Conservation (phyloP, 352 stramenopile species). For the Phytophthora pluvialis region DNA sequence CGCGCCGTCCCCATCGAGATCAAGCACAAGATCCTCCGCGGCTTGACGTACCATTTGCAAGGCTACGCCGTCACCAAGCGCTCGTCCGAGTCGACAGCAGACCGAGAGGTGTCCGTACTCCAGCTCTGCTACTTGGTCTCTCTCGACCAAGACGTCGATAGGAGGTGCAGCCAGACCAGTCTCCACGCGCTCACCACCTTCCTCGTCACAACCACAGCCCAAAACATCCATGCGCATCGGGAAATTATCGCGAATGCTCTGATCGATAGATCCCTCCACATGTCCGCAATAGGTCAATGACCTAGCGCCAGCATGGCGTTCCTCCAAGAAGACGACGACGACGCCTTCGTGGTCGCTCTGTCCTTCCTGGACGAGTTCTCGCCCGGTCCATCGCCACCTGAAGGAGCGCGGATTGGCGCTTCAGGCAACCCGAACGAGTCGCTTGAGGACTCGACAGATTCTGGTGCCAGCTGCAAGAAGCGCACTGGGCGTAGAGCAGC, state of each 20-base stretch:
- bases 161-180: conserved; percentile 6
- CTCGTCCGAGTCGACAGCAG: conserved; percentile 12
- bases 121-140: conserved; percentile 28
- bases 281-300: conserved; percentile 1
- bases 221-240: conserved; percentile 29
- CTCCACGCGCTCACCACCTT: conserved; percentile 25
- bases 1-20: conserved; percentile 53
- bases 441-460: neutral
- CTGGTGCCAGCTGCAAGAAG: conserved; percentile 1
- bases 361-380: conserved; percentile 33
- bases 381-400: neutral
- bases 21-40: conserved; percentile 40
- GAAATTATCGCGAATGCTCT: conserved; percentile 31
- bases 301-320: conserved; percentile 14
- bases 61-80: conserved; percentile 50
- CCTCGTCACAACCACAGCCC: conserved; percentile 13
- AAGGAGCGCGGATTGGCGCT: neutral
- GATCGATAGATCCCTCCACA: conserved; percentile 22
- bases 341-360: conserved; percentile 26
- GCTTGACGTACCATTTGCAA: conserved; percentile 46
- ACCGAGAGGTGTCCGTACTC: conserved; percentile 13
- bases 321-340: conserved; percentile 27
- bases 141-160: conserved; percentile 20
- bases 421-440: neutral
- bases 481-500: neutral